Evolutionary conservation across 768 basidiomycete genomes (phyloP), one percentile per base, ranked within the genome.

Genomic region (Calocybe cyanea): DNA sequence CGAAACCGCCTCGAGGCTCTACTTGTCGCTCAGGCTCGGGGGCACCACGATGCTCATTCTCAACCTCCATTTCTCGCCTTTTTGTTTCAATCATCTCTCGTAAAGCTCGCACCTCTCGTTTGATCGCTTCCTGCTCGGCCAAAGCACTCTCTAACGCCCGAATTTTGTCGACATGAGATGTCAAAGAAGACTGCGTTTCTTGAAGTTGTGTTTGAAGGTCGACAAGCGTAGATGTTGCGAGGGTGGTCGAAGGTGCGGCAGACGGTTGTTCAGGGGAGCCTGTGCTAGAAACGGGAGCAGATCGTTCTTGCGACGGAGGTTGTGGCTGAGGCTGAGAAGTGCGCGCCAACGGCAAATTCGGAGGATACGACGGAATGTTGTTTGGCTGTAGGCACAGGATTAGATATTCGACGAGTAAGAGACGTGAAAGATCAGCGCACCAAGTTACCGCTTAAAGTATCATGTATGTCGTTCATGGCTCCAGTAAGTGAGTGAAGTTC

Each of bases 381-480:
- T 73, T 60, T 36, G 85, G 83, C 85, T 87, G 59, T 17, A 51
- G 34, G 24, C 25, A 30, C 30, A 28, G 11, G 11, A 6, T 28
- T 28, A 28, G 10, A 32, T 38, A n/a, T n/a, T n/a, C n/a, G n/a
- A n/a, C 34, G n/a, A 14, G 36, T 48, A 25, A 32, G n/a, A 42
- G 38, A 24, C 21, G 20, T 7, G 44, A 41, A 49, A 9, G 39
- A 30, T 47, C 32, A 21, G 75, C 85, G 50, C 46, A 93, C 92
- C 58, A 87, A 55, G 28, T 80, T 76, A 2, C 95, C 95, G 25
- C 87, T 87, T 4, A 99, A 71, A 0, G 89, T 92, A 55, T 96
- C 92, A 49, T 91, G 85, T 35, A 97, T 89, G n/a, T 96, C 92
- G 33, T 72, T 79, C 80, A 99, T 90, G 3, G 87, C 76, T 10